A percentile compares a stretch with the other conserved stretches of the same genome.
phyloP scores from a whole-genome alignment of 441 rosid species.

The Erodium moschatum region DNA sequence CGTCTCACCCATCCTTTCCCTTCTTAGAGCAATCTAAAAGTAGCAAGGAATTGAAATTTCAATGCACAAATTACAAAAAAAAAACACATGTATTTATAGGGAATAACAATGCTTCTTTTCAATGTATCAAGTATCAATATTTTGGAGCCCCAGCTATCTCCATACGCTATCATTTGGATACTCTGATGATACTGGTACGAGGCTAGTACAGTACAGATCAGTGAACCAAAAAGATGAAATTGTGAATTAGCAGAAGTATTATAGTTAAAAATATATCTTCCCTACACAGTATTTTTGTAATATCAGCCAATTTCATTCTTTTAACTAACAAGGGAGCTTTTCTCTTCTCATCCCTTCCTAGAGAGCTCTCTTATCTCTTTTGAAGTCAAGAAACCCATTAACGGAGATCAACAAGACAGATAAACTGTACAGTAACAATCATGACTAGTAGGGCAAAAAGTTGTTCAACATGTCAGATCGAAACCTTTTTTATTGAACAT shows the following conservation, averaged over 20 bases:
- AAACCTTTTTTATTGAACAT: background rate
- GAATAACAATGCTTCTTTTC: background rate
- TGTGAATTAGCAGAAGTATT: background rate
- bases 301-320: background rate
- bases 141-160: background rate
- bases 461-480: background rate
- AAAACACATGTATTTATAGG: background rate
- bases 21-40: constrained; percentile 56
- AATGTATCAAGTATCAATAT: background rate
- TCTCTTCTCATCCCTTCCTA: background rate
- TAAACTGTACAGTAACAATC: background rate
- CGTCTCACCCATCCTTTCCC: constrained; percentile 67
- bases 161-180: background rate
- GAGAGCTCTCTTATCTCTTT: background rate
- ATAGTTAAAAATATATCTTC: background rate
- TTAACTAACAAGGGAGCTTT: background rate
- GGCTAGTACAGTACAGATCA: background rate
- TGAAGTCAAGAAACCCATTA: background rate
- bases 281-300: background rate
- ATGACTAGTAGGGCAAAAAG: background rate
- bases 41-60: constrained; percentile 9
- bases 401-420: background rate
- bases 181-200: background rate
- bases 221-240: background rate
- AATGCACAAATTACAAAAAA: constrained; percentile 4